A percentile compares a stretch with the other conserved stretches of the same genome.
Conservation (phyloP, 306 rosid species). For the Herpetospermum pedunculosum region DNA sequence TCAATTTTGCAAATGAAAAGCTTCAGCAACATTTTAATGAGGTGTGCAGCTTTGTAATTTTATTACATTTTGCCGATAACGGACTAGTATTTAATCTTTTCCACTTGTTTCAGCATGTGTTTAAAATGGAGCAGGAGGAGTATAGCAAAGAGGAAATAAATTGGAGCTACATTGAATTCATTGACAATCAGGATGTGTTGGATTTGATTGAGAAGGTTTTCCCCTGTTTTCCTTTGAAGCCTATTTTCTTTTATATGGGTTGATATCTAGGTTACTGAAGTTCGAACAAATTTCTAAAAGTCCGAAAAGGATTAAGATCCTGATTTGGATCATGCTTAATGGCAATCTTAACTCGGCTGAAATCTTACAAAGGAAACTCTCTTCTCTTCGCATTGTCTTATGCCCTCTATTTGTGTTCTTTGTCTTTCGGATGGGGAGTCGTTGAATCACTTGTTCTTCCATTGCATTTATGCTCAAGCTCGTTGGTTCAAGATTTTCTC, state of each 20-base stretch:
- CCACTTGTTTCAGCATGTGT: constrained; percentile 64
- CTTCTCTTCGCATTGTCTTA: too few species aligned
- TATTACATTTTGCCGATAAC: neutral
- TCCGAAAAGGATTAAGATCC: too few species aligned
- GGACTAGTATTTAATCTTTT: constrained; percentile 9
- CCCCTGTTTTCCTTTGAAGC: neutral
- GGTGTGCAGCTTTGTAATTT: constrained; percentile 31
- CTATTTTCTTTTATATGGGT: neutral
- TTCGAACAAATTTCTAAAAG: too few species aligned
- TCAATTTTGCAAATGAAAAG: constrained; percentile 97
- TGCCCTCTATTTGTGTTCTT: too few species aligned
- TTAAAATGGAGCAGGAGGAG: constrained; percentile 99
- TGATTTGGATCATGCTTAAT: too few species aligned
- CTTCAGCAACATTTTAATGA: constrained; percentile 98
- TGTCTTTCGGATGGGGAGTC: too few species aligned
- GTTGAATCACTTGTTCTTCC: too few species aligned
- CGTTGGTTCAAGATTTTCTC: too few species aligned
- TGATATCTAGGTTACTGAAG: neutral
- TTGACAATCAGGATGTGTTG: constrained; percentile 94
- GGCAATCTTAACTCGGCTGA: too few species aligned
- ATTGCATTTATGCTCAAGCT: too few species aligned
- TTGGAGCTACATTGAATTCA: constrained; percentile 98
- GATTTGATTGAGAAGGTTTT: constrained; percentile 97
- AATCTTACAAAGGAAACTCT: too few species aligned
- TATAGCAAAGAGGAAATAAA: constrained; percentile 87